Evolutionary conservation across 306 rosid species (phyloP).

Genomic region (Casuarina glauca): DNA sequence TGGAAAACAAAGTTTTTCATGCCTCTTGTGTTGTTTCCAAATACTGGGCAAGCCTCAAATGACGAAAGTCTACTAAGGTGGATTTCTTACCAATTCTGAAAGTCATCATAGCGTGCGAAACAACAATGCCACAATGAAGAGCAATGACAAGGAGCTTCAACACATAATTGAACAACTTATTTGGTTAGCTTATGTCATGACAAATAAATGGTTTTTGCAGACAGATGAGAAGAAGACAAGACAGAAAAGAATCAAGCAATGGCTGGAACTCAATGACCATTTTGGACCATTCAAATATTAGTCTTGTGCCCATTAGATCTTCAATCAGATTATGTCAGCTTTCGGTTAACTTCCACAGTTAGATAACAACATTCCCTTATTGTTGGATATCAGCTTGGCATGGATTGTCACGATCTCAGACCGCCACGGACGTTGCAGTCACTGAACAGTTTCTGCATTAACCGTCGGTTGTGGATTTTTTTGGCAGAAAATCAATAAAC

Average conservation of each 20-base stretch:
- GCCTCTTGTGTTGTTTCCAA: no score
- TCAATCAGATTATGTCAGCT: background rate
- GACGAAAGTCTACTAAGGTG: no score
- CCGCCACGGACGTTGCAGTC: background rate
- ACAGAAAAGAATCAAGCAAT: background rate
- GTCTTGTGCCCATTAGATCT: background rate
- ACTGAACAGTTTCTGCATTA: background rate
- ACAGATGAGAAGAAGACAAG: no score
- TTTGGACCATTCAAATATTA: background rate
- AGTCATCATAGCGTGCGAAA: no score
- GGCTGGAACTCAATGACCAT: background rate
- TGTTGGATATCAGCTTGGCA: background rate
- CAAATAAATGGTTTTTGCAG: no score
- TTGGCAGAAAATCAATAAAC: no score
- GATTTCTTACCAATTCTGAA: no score
- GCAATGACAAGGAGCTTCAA: no score
- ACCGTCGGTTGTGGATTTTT: background rate
- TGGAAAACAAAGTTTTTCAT: background rate
- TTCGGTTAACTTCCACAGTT: background rate
- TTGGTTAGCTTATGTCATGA: no score
- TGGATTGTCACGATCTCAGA: background rate
- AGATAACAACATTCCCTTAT: background rate
- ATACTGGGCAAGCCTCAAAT: no score
- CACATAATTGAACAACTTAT: no score
- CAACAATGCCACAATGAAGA: background rate